Conservation (phyloP, 2,329 filamentous ascomycete genomes). For the Penicillium sp. region DNA sequence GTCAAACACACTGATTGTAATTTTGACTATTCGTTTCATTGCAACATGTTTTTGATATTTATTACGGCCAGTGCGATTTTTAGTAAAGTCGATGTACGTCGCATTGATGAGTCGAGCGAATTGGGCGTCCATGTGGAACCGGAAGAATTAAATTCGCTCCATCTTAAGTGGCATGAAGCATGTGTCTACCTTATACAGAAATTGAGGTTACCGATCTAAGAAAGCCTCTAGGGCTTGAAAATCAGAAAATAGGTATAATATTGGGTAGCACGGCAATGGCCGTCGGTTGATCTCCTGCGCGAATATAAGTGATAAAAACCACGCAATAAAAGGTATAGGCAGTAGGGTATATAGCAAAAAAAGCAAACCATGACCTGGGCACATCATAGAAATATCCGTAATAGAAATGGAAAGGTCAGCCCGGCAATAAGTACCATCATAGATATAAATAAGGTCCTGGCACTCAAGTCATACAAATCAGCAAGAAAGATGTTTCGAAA, state of each 20-base stretch:
- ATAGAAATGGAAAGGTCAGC: not conserved
- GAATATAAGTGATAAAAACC: not conserved
- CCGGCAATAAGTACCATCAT: not conserved
- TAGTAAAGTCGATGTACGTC: no score
- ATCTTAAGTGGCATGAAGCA: not conserved
- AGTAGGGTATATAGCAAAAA: slow-evolving; percentile 7
- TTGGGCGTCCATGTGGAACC: no score
- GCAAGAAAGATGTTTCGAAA: not conserved
- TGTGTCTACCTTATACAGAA: not conserved
- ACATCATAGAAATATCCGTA: not conserved
- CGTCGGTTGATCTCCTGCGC: not conserved
- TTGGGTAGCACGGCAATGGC: not conserved
- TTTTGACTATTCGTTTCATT: not conserved
- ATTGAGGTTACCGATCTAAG: not conserved
- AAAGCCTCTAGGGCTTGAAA: no score
- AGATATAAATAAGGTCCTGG: not conserved
- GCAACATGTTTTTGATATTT: no score
- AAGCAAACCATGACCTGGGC: not conserved
- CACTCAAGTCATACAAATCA: not conserved
- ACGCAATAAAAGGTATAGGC: not conserved
- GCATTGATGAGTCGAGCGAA: no score
- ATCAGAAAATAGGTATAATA: not conserved
- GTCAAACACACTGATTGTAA: slow-evolving; percentile 17
- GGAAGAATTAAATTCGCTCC: no score
- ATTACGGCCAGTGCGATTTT: no score